Percentiles rank a stretch among this genome's conserved stretches.
These are phyloP conservation scores for Puya raimondii DNA, from an alignment of 176 grass and related monocot species.

Conservation along the genomic window DNA sequence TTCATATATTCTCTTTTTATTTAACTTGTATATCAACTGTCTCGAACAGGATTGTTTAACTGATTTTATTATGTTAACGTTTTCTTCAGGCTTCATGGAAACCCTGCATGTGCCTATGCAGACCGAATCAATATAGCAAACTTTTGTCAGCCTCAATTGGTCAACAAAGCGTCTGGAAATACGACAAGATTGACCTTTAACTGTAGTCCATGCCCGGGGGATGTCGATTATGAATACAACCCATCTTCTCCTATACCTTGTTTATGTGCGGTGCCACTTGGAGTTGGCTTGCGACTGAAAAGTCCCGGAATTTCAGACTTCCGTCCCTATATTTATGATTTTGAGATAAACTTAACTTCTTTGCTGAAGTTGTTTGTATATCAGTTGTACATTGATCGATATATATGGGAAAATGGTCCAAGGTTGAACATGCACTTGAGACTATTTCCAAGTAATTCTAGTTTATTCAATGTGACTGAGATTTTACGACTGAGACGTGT, in stretches of 20 bases:
- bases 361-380: conserved; percentile 33
- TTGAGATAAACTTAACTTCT: conserved; percentile 39
- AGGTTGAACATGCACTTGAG: conserved; percentile 75
- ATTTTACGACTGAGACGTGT: conserved; percentile 32
- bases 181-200: conserved; percentile 18
- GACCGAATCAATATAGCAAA: conserved; percentile 24
- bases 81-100: conserved; percentile 63
- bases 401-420: conserved; percentile 58
- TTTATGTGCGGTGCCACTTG: conserved; percentile 50
- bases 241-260: conserved; percentile 55
- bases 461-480: conserved; percentile 52
- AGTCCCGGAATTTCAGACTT: conserved; percentile 82
- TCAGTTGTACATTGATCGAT: conserved; percentile 59
- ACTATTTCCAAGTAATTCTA: conserved; percentile 60
- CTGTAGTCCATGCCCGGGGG: conserved; percentile 35
- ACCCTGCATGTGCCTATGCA: conserved; percentile 53
- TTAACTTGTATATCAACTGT: no score
- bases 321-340: conserved; percentile 47
- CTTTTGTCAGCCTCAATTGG: conserved; percentile 40
- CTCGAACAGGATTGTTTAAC: no score
- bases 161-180: conserved; percentile 23
- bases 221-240: conserved; percentile 57
- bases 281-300: conserved; percentile 78
- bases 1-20: no score
- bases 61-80: conserved; percentile 8